Conservation (phyloP, 257 asterid genomes). For the Nicotiana knightiana region DNA sequence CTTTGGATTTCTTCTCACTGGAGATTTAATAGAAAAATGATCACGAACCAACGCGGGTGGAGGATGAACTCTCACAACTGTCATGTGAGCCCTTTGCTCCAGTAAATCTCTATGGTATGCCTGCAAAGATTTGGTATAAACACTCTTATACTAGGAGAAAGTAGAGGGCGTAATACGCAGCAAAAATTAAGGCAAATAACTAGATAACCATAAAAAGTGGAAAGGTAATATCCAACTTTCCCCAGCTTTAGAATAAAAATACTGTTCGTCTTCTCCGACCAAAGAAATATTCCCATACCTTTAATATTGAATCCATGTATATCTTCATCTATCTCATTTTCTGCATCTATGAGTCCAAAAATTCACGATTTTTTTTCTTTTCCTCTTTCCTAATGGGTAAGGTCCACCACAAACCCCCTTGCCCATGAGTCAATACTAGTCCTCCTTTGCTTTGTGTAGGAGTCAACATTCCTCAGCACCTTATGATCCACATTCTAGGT, state of each 20-base stretch:
- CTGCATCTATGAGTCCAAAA: not conserved
- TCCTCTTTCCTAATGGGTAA: not conserved
- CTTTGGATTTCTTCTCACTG: constrained; percentile 31
- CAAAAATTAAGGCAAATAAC: not conserved
- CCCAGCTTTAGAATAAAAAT: not conserved
- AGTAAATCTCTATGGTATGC: constrained; percentile 82
- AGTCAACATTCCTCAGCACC: not conserved
- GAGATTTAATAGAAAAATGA: constrained; percentile 19
- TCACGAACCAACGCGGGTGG: constrained; percentile 34
- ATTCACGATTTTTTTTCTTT: not conserved
- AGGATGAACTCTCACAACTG: constrained; percentile 25
- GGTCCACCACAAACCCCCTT: too few species aligned
- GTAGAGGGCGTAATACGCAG: not conserved
- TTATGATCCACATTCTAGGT: not conserved
- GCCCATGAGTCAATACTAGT: too few species aligned
- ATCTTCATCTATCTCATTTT: not conserved
- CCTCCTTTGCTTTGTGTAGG: too few species aligned
- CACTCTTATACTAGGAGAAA: not conserved
- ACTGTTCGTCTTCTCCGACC: not conserved
- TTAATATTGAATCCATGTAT: not conserved
- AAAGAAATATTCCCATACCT: not conserved
- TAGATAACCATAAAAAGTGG: not conserved
- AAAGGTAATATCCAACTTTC: not conserved
- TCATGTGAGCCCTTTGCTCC: constrained; percentile 64
- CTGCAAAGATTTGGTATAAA: constrained; percentile 32